Conservation (phyloP, 768 basidiomycete genomes). For the Collybiopsis luxurians region DNA sequence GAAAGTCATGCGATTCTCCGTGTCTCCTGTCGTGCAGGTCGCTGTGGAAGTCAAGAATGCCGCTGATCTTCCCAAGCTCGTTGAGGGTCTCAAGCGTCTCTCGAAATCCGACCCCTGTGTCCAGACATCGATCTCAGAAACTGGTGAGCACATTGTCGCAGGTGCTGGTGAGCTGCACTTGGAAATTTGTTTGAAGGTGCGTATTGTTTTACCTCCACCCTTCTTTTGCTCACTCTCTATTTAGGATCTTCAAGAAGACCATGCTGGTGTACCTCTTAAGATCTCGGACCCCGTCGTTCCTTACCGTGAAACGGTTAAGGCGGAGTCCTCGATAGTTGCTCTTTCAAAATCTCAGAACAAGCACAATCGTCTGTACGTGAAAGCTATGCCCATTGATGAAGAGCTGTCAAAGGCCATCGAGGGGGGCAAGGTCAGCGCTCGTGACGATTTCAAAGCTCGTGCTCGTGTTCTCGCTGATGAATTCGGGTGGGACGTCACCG, state of each 20-base stretch:
- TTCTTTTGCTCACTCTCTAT: constrained; percentile 6
- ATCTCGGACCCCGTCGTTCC: constrained; percentile 97
- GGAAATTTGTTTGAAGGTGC: constrained; percentile 98
- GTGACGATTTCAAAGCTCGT: constrained; percentile 97
- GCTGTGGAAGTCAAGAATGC: constrained; percentile 99
- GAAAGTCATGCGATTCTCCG: constrained; percentile 99
- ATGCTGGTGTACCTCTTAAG: constrained; percentile 98
- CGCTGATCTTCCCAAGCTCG: constrained; percentile 97
- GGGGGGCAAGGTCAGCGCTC: constrained; percentile 74
- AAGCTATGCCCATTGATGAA: constrained; percentile 92
- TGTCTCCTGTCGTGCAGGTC: constrained; percentile 98
- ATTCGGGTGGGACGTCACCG: constrained; percentile 97
- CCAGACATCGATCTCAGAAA: constrained; percentile 88
- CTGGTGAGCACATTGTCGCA: constrained; percentile 98
- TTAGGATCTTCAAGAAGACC: constrained; percentile 98
- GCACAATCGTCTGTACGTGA: constrained; percentile 97
- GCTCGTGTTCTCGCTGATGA: constrained; percentile 96
- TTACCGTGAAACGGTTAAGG: constrained; percentile 96
- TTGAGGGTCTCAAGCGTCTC: constrained; percentile 99
- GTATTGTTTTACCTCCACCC: neutral
- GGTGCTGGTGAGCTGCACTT: constrained; percentile 99
- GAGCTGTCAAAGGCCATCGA: constrained; percentile 95
- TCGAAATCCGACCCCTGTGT: constrained; percentile 99
- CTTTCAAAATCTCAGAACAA: constrained; percentile 99
- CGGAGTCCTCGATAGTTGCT: constrained; percentile 94